Base-by-base conservation (phyloP, 805 yeast genomes). In the Brettanomyces nanus region DNA sequence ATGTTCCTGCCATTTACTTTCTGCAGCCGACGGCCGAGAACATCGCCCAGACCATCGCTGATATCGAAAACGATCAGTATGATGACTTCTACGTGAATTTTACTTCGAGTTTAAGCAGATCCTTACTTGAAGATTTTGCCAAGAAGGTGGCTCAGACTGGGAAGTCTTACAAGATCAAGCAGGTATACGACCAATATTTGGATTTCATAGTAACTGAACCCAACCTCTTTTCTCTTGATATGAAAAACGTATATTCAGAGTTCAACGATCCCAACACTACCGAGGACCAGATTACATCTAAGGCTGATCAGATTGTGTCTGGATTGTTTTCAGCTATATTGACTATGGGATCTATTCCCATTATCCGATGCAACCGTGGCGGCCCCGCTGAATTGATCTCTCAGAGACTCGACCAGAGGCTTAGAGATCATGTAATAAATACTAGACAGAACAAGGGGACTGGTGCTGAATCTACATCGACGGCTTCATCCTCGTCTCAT, bases 321-420 rank as follows among this genome's bases (percentile, higher is more conserved):
- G 97, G 97, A 0, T 61, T 92, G 34, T 83, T 85, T 54, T 80
- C 90, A 34, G 68, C 84, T 10, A 71, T 92, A 7, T 71, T 87
- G 47, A 85, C 95, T 9, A 66, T 77, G 54, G 85, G 81, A 11
- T 70, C 78, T 6, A 75, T 92, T 23, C 99, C 99, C 1, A 77
- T 92, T 36, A 85, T 92, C 44, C 74, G 99, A 51, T 81, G 95
- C 37, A 89, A 92, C 32, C 69, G 80, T 30, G 94, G 94, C 35
- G 96, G 96, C 1, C 94, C 99, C 0, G 97, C 97, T 2, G 97
- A 92, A 56, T 72, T 89, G 54, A 83, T 92, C 28, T 95, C 97
- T 2, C 83, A 81, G 48, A 84, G 81, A 51, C 69, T 92, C 43
- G 97, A 94, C 53, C 73, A 76, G 51, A 80, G 77, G 53, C 66